Base-by-base conservation (phyloP, 1,284 basidiomycete genomes). In the Trametes versicolor region DNA sequence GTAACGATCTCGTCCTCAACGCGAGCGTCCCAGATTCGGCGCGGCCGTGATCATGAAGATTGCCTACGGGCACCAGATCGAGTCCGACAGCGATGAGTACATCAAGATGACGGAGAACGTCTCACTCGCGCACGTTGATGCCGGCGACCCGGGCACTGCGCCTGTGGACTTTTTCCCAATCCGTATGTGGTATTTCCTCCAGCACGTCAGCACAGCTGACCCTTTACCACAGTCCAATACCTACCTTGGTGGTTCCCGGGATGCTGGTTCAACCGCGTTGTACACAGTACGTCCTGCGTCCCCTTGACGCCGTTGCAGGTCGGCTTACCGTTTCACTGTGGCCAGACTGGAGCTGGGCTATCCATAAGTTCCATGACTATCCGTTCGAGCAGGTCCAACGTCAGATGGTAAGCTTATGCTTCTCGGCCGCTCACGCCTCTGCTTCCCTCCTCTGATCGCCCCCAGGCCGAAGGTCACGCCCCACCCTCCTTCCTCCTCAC, bases 201-300 rank as follows among this genome's bases (percentile, higher is more conserved):
- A 53, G 21, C 32, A 15, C 2, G 36, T 39, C 19, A 51, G 17
- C 32, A 19, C 15, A 21, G 39, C 52, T 54, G 23, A 51, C 25
- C 13, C 23, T 43, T 32, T 4, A 7, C 27, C 21, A 43, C 52
- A 73, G 73, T 74, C 21, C 67, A 68, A 56, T 58, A 73, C 41
- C 54, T 74, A 7, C 73, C 73, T 2, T 56, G 61, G 48, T 75
- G 73, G 73, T 68, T 74, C 54, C 73, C 73, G 19, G 72, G 73
- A 21, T 71, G 71, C 29, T 71, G 70, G 71, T 74, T 72, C 64
- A 68, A 69, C 45, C 64, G 64, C 17, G 69, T 66, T 41, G 67
- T 66, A 21, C 67, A 69, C 57, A 66, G 67, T 69, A 39, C 58
- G 67, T 59, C 3, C n/a, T 21, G 13, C 34, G 19, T 13, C 12